Base-by-base conservation (phyloP, 805 yeast genomes). In the Candida sithepensis region DNA sequence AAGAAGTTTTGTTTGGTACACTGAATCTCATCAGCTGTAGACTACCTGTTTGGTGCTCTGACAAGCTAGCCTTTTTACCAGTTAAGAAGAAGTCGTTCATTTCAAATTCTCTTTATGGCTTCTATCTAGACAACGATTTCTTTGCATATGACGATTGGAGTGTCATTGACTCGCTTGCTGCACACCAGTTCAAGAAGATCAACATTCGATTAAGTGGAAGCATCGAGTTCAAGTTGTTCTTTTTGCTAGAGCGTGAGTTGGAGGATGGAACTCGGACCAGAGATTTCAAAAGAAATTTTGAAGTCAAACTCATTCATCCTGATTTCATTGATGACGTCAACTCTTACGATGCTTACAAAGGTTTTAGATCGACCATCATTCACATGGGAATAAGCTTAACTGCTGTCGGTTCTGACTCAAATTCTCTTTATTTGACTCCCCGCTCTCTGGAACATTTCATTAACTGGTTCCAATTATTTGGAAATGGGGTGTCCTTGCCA, bases 391-490 rank as follows among this genome's bases (percentile, higher is more conserved):
- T 85, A 33, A 73, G 82, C n/a, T 65, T 70, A 13, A 41, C 55
- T 1, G 47, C 62, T 4, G 48, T 47, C 4, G 43, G 44, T 13
- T 47, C 57, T 6, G 59, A 75, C 3, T 77, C 81, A 54, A 91
- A 90, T 65, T 72, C 88, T 0, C 73, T 88, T 39, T 94, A 89
- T 60, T 67, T 92, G 40, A 73, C 88, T 3, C 96, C 96, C 1
- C 72, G 69, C 4, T 76, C 82, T 0, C 70, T 91, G 53, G 59
- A 67, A 14, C 84, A 79, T 48, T 89, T 92, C 66, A 78, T 80
- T 54, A 60, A 66, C 4, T 92, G 97, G 97, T 90, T 96, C 91
- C 70, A 69, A 30, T 73, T 87, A 54, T 91, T 91, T 64, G 78
- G 85, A n/a, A 84, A 88, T 22, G 82, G 83, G 42, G 73, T 84